A percentile compares a stretch with the other conserved stretches of the same genome.
Evolutionary conservation across 129 eudicot genomes (phyloP).

Genomic region (Apium graveolens): DNA sequence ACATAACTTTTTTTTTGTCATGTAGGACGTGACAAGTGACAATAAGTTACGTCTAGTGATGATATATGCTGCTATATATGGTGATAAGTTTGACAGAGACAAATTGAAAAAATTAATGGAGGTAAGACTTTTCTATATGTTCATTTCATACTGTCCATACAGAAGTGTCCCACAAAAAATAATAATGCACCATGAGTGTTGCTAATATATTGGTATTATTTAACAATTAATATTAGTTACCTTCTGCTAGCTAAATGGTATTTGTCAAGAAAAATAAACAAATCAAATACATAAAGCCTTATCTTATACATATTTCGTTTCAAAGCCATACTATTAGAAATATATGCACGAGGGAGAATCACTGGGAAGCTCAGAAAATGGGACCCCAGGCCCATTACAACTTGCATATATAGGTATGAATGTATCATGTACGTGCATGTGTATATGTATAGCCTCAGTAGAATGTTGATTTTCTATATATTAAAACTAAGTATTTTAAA

Average conservation of each 20-base stretch:
- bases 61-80: constrained; percentile 81
- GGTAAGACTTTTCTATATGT: constrained; percentile 25
- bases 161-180: not conserved
- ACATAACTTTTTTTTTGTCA: constrained; percentile 3
- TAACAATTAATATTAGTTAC: not conserved
- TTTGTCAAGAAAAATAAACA: not conserved
- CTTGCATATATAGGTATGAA: no score
- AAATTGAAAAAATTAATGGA: constrained; percentile 69
- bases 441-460: not conserved
- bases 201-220: not conserved
- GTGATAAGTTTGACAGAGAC: constrained; percentile 72
- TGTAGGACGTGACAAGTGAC: constrained; percentile 81
- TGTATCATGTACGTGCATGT: not conserved
- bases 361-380: not conserved
- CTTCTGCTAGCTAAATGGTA: not conserved
- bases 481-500: no score
- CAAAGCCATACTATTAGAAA: not conserved
- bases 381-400: not conserved
- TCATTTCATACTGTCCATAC: no score
- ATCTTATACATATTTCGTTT: not conserved
- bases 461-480: no score
- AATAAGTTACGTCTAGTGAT: constrained; percentile 74
- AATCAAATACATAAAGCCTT: not conserved
- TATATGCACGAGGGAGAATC: not conserved
- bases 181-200: not conserved